These are phyloP conservation scores for Linum usitatissimum DNA, from an alignment of 345 rosid species.

Conservation along the genomic window DNA sequence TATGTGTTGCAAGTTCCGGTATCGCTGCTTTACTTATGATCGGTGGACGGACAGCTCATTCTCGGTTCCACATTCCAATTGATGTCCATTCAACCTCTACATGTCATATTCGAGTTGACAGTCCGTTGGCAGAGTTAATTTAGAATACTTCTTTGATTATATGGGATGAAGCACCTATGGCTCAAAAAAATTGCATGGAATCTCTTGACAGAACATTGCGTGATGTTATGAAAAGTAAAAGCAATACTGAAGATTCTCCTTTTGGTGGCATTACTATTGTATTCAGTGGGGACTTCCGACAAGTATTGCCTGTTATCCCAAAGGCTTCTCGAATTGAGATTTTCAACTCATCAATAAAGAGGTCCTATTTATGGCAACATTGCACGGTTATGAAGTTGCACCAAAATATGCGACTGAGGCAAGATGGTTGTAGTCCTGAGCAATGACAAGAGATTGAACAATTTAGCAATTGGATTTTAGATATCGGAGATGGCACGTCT, in stretches of 20 bases:
- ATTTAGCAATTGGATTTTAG: background rate
- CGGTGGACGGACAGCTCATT: background rate
- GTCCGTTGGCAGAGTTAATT: background rate
- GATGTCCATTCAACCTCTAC: background rate
- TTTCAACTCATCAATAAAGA: background rate
- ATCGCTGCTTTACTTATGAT: background rate
- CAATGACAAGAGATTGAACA: background rate
- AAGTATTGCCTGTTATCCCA: background rate
- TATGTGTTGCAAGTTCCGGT: background rate
- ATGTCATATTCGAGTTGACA: background rate
- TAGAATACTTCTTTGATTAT: background rate
- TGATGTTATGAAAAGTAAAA: background rate
- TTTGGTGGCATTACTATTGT: background rate
- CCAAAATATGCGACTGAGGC: background rate
- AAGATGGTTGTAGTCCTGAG: background rate
- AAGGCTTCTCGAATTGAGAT: background rate
- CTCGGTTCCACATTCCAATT: background rate
- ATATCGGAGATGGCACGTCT: background rate
- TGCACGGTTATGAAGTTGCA: background rate
- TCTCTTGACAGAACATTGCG: background rate
- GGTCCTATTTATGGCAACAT: background rate
- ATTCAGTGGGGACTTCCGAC: background rate
- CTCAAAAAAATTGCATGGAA: background rate
- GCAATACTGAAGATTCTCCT: background rate
- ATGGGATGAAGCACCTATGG: constrained; percentile 15